Evolutionary conservation across 345 rosid species (phyloP), one percentile per base, ranked within the genome.

Genomic region (Sonneratia alba): DNA sequence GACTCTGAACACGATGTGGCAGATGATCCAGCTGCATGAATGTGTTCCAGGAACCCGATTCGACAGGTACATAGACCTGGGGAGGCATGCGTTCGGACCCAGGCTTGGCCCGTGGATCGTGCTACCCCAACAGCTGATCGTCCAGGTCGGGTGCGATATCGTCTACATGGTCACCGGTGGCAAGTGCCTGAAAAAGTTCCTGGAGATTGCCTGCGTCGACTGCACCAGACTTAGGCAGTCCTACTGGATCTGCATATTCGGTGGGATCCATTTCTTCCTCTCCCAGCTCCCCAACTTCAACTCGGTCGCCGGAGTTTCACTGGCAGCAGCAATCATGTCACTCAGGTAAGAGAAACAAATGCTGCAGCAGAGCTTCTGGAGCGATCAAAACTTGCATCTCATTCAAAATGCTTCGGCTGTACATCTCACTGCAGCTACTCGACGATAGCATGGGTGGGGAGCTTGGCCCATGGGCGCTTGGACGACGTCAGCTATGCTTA

Each of bases 141-240:
- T 91, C 47, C 97, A 91, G 79, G 92, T 95, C 43, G 99, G 98
- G 1, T 90, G 97, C 71, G 79, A 85, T 74, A 83, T 95, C 15
- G 97, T 91, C n/a, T 95, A 91, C 87, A 95, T 95, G 97, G 97
- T 95, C 27, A 95, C 99, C 0, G 99, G 99, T n/a, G 99, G 97
- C 49, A 88, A 95, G 77, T 90, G 97, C 74, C 72, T 95, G 10
- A 90, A 90, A 81, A 83, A 91, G 82, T 91, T 95, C 81, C 63
- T 87, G 81, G 96, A 95, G 66, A 87, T 90, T 80, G 77, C 89
- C 10, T 95, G 99, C 70, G 18, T 79, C 70, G 57, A 79, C 74
- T 90, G 97, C 83, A 87, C 85, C 3, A 84, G 80, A 3, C 79
- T 87, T 74, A 81, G 81, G 75, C 97, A 88, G 83, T 85, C 97